A percentile compares a stretch with the other conserved stretches of the same genome.
These are phyloP conservation scores for Solanum lycopersicoides DNA, from an alignment of 257 asterid species.

Conservation along the genomic window DNA sequence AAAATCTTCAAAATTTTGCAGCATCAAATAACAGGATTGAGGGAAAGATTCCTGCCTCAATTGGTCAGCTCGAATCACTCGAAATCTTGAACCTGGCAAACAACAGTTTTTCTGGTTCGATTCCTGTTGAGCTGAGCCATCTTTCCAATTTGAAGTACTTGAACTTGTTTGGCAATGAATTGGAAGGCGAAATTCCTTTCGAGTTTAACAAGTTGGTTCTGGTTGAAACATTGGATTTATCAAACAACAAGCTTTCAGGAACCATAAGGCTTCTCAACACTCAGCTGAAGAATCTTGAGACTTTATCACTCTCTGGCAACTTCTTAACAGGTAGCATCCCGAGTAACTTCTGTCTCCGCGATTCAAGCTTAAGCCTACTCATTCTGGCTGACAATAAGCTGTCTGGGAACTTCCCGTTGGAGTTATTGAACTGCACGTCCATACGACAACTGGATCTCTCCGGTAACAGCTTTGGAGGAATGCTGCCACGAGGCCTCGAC, in stretches of 20 bases:
- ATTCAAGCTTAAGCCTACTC: conserved; percentile 27
- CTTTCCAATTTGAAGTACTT: conserved; percentile 45
- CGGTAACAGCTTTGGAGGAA: conserved; percentile 44
- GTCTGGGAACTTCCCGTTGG: conserved; percentile 53
- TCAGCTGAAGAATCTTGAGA: conserved; percentile 37
- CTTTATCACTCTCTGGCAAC: conserved; percentile 39
- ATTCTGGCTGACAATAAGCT: conserved; percentile 46
- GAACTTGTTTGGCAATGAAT: conserved; percentile 59
- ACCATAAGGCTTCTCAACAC: conserved; percentile 24
- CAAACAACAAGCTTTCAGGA: conserved; percentile 64
- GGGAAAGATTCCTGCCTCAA: conserved; percentile 53
- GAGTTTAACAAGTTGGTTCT: conserved; percentile 40
- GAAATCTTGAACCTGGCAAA: conserved; percentile 67
- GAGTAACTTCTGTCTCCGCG: conserved; percentile 32
- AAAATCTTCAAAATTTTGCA: conserved; percentile 45
- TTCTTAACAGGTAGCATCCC: conserved; percentile 33
- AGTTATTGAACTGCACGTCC: conserved; percentile 50
- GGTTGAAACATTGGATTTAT: conserved; percentile 48
- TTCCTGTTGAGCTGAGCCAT: conserved; percentile 44
- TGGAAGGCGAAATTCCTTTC: conserved; percentile 54
- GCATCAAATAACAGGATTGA: conserved; percentile 56
- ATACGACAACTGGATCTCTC: conserved; percentile 67
- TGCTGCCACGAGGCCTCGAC: conserved; percentile 41
- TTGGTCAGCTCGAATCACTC: conserved; percentile 39
- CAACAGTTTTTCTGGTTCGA: conserved; percentile 59